Evolutionary conservation across 2,329 filamentous ascomycete genomes (phyloP).

Genomic region (Teratosphaeria zuluensis): DNA sequence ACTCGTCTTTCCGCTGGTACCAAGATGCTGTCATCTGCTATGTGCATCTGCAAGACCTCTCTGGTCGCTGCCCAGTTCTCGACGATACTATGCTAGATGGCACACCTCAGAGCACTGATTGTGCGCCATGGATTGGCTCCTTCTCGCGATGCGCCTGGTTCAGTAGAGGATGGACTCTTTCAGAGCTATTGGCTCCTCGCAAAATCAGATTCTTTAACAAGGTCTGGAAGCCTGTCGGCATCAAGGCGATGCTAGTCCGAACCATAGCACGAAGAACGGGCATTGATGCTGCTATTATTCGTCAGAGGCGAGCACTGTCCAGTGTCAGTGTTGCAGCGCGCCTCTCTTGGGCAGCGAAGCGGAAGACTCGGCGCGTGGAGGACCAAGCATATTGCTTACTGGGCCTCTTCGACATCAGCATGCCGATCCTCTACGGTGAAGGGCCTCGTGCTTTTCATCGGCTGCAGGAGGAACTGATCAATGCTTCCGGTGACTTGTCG

Average conservation of each 20-base stretch:
- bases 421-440: slow-evolving; percentile 17
- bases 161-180: slow-evolving; percentile 8
- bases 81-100: neutral
- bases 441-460: slow-evolving; percentile 11
- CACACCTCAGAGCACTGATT: neutral
- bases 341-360: slow-evolving; percentile 12
- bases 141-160: slow-evolving; percentile 7
- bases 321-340: slow-evolving; percentile 6
- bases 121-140: neutral
- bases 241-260: neutral
- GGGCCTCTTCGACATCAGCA: slow-evolving; percentile 16
- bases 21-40: slow-evolving; percentile 4
- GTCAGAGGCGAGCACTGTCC: neutral
- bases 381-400: slow-evolving; percentile 14
- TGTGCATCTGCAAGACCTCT: slow-evolving; percentile 4
- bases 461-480: slow-evolving; percentile 18
- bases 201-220: slow-evolving; percentile 4
- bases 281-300: slow-evolving; percentile 1
- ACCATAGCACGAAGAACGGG: slow-evolving; percentile 2
- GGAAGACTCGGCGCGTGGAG: slow-evolving; percentile 11
- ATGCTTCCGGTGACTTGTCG: slow-evolving; percentile 10
- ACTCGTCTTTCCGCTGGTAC: slow-evolving; percentile 6
- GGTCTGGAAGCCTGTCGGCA: slow-evolving; percentile 2
- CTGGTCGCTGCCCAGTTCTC: neutral
- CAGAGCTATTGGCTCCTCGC: slow-evolving; percentile 9